phyloP scores from a whole-genome alignment of 257 asterid genomes.

The Solanum tacnaense region DNA sequence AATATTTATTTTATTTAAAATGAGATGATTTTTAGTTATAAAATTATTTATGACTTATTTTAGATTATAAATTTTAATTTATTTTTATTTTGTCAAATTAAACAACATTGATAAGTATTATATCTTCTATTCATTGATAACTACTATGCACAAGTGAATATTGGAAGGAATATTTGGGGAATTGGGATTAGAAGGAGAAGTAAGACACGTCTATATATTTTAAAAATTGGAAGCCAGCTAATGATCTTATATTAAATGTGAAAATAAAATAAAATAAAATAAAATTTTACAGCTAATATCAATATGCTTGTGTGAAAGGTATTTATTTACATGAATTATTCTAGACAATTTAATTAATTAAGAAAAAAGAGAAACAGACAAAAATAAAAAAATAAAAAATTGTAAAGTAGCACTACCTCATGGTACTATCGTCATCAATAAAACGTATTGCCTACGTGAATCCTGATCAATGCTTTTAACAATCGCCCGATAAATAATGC shows the following conservation, averaged over 20 bases:
- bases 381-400: not conserved
- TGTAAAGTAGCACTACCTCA: accelerated
- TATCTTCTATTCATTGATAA: too few species aligned
- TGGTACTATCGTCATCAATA: not conserved
- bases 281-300: not conserved
- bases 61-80: accelerated
- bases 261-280: not conserved
- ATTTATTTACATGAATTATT: not conserved
- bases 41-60: not conserved
- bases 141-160: not conserved
- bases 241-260: not conserved
- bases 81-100: too few species aligned
- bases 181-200: not conserved
- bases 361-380: not conserved
- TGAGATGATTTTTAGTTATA: too few species aligned
- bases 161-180: not conserved
- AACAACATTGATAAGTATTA: not conserved
- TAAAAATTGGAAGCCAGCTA: not conserved
- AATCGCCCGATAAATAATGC: not conserved
- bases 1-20: too few species aligned
- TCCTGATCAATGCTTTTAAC: not conserved
- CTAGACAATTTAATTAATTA: not conserved
- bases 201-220: not conserved
- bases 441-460: not conserved
- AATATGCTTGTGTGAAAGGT: not conserved